Evolutionary conservation across 1,284 basidiomycete genomes (phyloP).

Genomic region (Irpex sp.): DNA sequence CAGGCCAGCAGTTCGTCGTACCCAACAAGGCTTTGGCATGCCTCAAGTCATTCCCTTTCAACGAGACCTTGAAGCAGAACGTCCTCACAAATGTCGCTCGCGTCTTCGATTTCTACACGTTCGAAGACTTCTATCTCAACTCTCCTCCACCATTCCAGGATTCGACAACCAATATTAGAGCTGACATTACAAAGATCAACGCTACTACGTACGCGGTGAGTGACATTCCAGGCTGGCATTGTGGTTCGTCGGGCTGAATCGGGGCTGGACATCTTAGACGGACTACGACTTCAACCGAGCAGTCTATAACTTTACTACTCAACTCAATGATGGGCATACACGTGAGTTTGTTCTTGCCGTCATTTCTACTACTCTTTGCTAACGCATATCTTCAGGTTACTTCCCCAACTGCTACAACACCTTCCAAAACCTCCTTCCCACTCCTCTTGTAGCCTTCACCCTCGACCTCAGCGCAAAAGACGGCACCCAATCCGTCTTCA

Average conservation of each 20-base stretch:
- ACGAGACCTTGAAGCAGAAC: conserved; percentile 59
- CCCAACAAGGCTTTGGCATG: conserved; percentile 57
- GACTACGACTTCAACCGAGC: conserved; percentile 63
- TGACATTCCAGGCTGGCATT: neutral
- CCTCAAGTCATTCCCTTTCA: conserved; percentile 59
- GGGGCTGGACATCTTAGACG: conserved; percentile 18
- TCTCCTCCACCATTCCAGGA: conserved; percentile 61
- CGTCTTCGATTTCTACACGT: conserved; percentile 64
- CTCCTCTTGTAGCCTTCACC: conserved; percentile 52
- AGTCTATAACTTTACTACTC: conserved; percentile 52
- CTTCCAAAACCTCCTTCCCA: conserved; percentile 57
- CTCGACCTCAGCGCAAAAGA: conserved; percentile 46
- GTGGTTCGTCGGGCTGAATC: too few species aligned
- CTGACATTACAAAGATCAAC: conserved; percentile 44
- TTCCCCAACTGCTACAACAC: conserved; percentile 54
- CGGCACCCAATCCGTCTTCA: conserved; percentile 50
- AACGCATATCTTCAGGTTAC: conserved; percentile 38
- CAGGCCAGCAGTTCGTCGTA: conserved; percentile 43
- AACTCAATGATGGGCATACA: conserved; percentile 64
- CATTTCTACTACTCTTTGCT: neutral
- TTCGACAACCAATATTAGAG: conserved; percentile 53
- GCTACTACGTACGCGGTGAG: conserved; percentile 42
- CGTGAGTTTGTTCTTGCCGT: conserved; percentile 31
- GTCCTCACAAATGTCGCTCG: conserved; percentile 48
- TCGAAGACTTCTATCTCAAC: conserved; percentile 58